phyloP scores from a whole-genome alignment of 345 rosid genomes.

The Microthlaspi erraticum region DNA sequence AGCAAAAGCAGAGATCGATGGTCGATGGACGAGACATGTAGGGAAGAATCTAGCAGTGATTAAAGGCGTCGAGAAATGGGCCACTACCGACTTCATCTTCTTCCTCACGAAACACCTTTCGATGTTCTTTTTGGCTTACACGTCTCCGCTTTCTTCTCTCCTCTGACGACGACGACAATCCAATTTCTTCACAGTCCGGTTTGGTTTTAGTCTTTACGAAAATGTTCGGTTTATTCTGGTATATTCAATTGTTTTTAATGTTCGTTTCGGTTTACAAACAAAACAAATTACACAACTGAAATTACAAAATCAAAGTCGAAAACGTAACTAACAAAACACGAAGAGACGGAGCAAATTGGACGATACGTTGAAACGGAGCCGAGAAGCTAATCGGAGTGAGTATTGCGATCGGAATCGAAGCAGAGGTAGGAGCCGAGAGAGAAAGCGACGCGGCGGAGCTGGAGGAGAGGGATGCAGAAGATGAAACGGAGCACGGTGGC shows the following conservation, averaged over 20 bases:
- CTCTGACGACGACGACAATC: neutral
- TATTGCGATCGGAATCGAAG: slow-evolving; percentile 49
- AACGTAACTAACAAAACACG: neutral
- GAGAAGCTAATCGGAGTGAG: slow-evolving; percentile 52
- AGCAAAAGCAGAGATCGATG: slow-evolving; percentile 34
- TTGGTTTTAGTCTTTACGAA: neutral
- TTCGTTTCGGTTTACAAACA: slow-evolving; percentile 32
- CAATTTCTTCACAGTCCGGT: slow-evolving; percentile 27
- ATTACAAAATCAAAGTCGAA: neutral
- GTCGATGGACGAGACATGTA: slow-evolving; percentile 6
- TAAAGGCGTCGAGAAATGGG: slow-evolving; percentile 40
- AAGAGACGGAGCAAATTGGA: neutral
- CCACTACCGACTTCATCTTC: slow-evolving; percentile 47
- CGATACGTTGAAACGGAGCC: slow-evolving; percentile 11
- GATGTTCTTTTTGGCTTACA: slow-evolving; percentile 6
- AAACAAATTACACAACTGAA: slow-evolving; percentile 11
- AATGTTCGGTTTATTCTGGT: slow-evolving; percentile 29
- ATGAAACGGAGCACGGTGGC: slow-evolving; percentile 67
- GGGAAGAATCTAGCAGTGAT: slow-evolving; percentile 18
- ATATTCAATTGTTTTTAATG: slow-evolving; percentile 13
- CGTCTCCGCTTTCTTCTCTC: slow-evolving; percentile 25
- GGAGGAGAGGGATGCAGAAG: slow-evolving; percentile 68
- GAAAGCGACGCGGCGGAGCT: slow-evolving; percentile 64
- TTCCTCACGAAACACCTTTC: slow-evolving; percentile 39
- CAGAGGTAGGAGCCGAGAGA: slow-evolving; percentile 67